phyloP scores from a whole-genome alignment of 176 grass and related monocot genomes.

The Secale cereale region DNA sequence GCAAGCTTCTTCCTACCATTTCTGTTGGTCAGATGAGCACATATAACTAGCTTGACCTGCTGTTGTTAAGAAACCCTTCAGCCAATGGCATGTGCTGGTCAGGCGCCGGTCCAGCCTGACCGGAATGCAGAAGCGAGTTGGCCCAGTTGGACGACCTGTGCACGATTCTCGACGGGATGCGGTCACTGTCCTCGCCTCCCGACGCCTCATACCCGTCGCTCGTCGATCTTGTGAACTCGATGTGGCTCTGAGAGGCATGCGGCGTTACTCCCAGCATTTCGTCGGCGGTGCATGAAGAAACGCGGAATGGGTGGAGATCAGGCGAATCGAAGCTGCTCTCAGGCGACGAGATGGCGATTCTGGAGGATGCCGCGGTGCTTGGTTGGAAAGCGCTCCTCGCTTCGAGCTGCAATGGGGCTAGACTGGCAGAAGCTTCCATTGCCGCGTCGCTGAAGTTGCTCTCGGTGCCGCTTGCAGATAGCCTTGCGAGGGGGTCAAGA shows the following conservation, averaged over 20 bases:
- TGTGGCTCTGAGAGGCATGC: constrained; percentile 37
- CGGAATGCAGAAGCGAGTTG: constrained; percentile 33
- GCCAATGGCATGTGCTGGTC: constrained; percentile 33
- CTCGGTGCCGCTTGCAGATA: constrained; percentile 59
- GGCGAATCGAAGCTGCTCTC: constrained; percentile 93
- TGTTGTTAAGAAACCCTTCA: constrained; percentile 24
- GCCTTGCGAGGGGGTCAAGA: constrained; percentile 71
- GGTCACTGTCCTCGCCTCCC: constrained; percentile 90
- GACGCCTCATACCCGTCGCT: constrained; percentile 96
- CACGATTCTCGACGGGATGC: constrained; percentile 89
- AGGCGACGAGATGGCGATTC: constrained; percentile 60
- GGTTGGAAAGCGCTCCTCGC: constrained; percentile 83
- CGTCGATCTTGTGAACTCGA: constrained; percentile 67
- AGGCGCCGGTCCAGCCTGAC: constrained; percentile 8
- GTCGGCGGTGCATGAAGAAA: constrained; percentile 66
- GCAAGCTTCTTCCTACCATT: neutral
- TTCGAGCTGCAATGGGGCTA: constrained; percentile 90
- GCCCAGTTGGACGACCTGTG: constrained; percentile 88
- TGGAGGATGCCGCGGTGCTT: constrained; percentile 43
- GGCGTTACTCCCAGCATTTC: constrained; percentile 38
- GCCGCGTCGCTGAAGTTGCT: constrained; percentile 44
- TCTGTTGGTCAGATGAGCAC: neutral
- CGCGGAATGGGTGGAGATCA: constrained; percentile 83
- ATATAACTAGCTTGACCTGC: constrained; percentile 1
- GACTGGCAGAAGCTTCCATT: constrained; percentile 50